Base-by-base conservation (phyloP, 805 yeast species). In the Cyberlindnera lachancei region DNA sequence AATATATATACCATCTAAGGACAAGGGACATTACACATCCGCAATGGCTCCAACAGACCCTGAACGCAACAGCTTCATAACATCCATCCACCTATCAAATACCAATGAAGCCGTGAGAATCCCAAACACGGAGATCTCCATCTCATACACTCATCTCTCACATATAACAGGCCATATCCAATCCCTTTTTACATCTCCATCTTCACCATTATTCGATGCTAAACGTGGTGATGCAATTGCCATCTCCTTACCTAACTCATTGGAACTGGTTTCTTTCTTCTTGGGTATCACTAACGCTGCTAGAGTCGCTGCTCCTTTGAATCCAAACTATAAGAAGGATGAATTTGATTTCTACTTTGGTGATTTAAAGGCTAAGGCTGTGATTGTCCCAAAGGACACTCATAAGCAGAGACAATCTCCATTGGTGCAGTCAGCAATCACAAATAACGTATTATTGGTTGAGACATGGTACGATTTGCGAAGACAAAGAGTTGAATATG, bases 271-370 rank as follows among this genome's bases (percentile, higher is more conserved):
- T 2, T 64, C 67, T 8, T 57, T 71, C 2, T 79, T 76, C 48
- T 52, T 79, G 15, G 79, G 76, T 2, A 59, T 68, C 17, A 70
- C 83, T 2, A 66, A 70, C 40, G 64, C 72, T 18, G 69, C 74
- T 1, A 61, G 70, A 42, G 61, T 79, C 27, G 81, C 80, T 15
- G 82, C 85, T 2, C 88, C 88, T 11, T 59, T 79, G 50, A 80
- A 79, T 46, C 70, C 84, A 12, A 65, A 66, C 33, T 78, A 76
- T 52, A 75, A 69, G 46, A 68, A 71, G 44, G 44, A 56, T 21
- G 88, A 79, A 54, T 73, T 76, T 49, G 75, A 73, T 45, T 75
- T 77, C 52, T 79, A 78, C 50, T 56, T 80, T 29, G 69, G 64
- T 25, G 87, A 79, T 46, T 56, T 79, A 42, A 58, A 69, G 43